phyloP scores from a whole-genome alignment of 1,284 basidiomycete genomes.

The Fomitiporia mediterranea region DNA sequence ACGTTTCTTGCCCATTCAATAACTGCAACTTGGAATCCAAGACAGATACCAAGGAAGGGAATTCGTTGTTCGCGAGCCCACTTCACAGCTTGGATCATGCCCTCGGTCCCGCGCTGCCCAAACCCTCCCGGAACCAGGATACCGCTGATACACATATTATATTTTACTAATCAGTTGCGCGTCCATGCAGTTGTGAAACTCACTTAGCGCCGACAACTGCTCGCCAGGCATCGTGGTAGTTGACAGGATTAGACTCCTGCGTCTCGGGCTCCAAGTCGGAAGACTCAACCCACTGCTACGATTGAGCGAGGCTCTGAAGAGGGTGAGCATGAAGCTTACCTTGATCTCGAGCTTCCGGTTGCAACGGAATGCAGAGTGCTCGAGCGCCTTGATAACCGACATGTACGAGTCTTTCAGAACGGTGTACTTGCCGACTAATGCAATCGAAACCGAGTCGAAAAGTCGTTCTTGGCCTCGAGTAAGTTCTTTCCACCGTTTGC shows the following conservation, averaged over 20 bases:
- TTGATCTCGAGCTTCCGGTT: constrained; percentile 79
- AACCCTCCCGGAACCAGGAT: constrained; percentile 97
- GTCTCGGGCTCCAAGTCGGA: constrained; percentile 83
- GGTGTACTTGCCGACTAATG: constrained; percentile 97
- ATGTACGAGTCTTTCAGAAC: constrained; percentile 98
- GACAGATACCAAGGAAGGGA: constrained; percentile 95
- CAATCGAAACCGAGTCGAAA: constrained; percentile 90
- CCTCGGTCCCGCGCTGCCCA: constrained; percentile 90
- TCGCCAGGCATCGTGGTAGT: constrained; percentile 96
- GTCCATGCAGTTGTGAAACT: constrained; percentile 26
- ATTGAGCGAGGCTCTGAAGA: constrained; percentile 13
- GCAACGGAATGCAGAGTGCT: constrained; percentile 94
- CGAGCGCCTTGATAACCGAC: constrained; percentile 95
- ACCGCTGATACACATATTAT: constrained; percentile 48
- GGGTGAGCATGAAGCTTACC: constrained; percentile 37
- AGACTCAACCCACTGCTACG: constrained; percentile 90
- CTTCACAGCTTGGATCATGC: constrained; percentile 96
- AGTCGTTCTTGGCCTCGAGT: constrained; percentile 87
- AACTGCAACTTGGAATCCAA: constrained; percentile 97
- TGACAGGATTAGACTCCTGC: constrained; percentile 76
- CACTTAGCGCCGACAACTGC: constrained; percentile 87
- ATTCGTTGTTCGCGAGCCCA: constrained; percentile 95
- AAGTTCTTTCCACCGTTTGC: constrained; percentile 77
- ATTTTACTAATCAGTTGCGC: background rate
- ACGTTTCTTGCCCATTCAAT: constrained; percentile 93